phyloP scores from a whole-genome alignment of 192 early-diverging fungal genomes.

The Coemansia sp. region DNA sequence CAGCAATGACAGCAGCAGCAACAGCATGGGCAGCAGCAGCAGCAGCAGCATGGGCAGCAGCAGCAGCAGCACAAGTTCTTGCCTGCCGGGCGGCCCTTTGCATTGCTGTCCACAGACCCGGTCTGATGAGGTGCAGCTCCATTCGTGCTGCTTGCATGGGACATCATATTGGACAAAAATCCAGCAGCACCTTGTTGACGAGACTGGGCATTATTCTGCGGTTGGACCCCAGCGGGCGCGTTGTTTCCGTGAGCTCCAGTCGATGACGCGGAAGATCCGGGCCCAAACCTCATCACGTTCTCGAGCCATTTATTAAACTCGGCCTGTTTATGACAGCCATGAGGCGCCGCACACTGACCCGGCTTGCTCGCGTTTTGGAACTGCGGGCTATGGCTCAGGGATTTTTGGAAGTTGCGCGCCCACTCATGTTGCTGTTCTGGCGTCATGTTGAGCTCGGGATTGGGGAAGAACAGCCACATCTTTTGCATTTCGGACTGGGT shows the following conservation, averaged over 20 bases:
- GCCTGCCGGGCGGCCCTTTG: slow-evolving; percentile 4
- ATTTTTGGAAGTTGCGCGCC: not conserved
- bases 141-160: too few relatives aligned
- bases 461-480: slow-evolving; percentile 3
- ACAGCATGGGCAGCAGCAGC: slow-evolving; percentile 25
- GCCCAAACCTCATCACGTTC: not conserved
- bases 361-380: not conserved
- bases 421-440: not conserved
- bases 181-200: too few relatives aligned
- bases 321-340: not conserved
- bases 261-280: too few relatives aligned
- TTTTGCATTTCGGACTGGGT: not conserved
- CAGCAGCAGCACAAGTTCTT: slow-evolving; percentile 35
- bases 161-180: too few relatives aligned
- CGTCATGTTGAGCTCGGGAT: not conserved
- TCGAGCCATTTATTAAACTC: not conserved
- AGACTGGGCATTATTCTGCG: too few relatives aligned
- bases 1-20: slow-evolving; percentile 30
- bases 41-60: slow-evolving; percentile 34
- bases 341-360: too few relatives aligned
- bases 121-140: too few relatives aligned
- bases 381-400: not conserved
- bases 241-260: too few relatives aligned
- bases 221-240: too few relatives aligned
- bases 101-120: too few relatives aligned